Evolutionary conservation across 495 filamentous ascomycete species (phyloP).

Genomic region (Aspergillus incahuasiensis): DNA sequence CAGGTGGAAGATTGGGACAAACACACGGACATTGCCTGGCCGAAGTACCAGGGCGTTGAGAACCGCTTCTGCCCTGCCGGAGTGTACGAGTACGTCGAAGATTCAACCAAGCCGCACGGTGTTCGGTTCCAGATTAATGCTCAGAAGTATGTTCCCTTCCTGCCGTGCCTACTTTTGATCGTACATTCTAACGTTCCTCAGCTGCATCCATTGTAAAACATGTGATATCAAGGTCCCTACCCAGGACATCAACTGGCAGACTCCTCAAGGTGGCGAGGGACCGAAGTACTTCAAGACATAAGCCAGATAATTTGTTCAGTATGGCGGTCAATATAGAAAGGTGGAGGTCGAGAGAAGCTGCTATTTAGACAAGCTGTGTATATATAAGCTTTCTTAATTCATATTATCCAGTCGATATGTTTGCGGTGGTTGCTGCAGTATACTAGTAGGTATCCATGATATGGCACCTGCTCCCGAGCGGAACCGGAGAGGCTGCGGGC

Average conservation of each 20-base stretch:
- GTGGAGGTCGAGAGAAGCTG: no score
- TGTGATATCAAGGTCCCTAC: constrained; percentile 97
- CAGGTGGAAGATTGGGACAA: constrained; percentile 92
- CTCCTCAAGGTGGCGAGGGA: constrained; percentile 92
- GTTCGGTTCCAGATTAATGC: constrained; percentile 97
- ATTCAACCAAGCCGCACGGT: constrained; percentile 72
- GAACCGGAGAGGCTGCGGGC: not conserved
- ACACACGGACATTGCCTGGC: constrained; percentile 78
- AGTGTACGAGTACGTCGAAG: constrained; percentile 98
- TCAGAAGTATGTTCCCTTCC: constrained; percentile 71
- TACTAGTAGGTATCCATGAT: no score
- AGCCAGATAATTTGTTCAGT: not conserved
- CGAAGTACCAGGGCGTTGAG: constrained; percentile 86
- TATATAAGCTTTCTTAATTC: not conserved
- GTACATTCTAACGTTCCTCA: constrained; percentile 36
- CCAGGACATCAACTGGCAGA: constrained; percentile 96
- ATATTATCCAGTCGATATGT: no score
- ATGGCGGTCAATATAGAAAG: not conserved
- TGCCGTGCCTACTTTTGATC: not conserved
- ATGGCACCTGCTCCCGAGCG: not conserved
- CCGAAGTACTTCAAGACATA: constrained; percentile 95
- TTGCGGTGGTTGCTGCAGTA: no score
- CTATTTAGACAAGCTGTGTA: not conserved
- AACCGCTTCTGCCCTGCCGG: constrained; percentile 99
- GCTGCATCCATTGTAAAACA: constrained; percentile 99